phyloP scores from a whole-genome alignment of 768 basidiomycete genomes.

The Dendrothele bispora region DNA sequence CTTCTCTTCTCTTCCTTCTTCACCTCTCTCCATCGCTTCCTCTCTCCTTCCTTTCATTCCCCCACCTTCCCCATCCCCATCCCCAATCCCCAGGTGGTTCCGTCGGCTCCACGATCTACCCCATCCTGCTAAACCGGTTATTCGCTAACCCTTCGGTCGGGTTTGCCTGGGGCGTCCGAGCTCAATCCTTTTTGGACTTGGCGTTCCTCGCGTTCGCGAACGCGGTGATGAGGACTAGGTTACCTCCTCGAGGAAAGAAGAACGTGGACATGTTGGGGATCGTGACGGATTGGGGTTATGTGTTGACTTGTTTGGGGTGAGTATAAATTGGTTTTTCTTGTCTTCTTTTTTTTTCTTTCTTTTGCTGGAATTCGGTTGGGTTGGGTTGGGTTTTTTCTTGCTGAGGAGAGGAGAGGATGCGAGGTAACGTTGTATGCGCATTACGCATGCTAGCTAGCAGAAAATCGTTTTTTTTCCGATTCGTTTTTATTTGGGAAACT shows the following conservation, averaged over 20 bases:
- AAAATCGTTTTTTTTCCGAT: background rate
- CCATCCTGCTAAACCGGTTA: constrained; percentile 24
- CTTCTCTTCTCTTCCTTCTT: background rate
- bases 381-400: no score
- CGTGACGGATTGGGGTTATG: constrained; percentile 1
- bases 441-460: background rate
- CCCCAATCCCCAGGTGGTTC: constrained; percentile 4
- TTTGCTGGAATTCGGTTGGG: no score
- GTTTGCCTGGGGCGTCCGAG: constrained; percentile 6
- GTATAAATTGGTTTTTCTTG: background rate
- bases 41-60: background rate
- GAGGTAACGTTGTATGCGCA: no score
- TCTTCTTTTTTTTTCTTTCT: no score
- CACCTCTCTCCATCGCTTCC: background rate
- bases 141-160: constrained; percentile 1
- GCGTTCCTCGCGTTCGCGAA: constrained; percentile 5
- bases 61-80: background rate
- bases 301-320: constrained; percentile 4
- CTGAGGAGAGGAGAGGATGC: no score
- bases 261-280: constrained; percentile 4
- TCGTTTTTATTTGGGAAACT: no score
- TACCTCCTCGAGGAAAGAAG: constrained; percentile 2
- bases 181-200: constrained; percentile 3
- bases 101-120: constrained; percentile 23
- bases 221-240: constrained; percentile 4